Conservation (phyloP, 73 alveolate species). For the Paramecium bursaria region DNA sequence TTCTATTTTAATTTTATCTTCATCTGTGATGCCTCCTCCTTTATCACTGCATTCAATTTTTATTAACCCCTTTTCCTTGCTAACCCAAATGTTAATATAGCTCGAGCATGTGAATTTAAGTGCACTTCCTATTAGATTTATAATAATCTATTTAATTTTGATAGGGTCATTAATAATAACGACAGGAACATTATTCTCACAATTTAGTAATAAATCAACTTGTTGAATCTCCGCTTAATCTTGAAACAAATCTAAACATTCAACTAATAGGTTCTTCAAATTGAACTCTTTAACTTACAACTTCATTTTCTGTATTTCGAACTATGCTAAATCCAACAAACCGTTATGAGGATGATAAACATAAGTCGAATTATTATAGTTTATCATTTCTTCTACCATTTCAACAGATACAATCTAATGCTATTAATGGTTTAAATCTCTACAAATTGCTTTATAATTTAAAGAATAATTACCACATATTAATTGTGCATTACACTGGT, state of each 20-base stretch:
- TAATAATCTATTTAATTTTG: conserved; percentile 51
- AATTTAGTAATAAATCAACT: background rate
- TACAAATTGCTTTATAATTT: no score
- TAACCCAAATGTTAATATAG: conserved; percentile 4
- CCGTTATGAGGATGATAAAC: no score
- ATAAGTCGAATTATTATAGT: no score
- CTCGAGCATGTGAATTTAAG: conserved; percentile 60
- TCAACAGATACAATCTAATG: no score
- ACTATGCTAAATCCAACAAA: conserved; percentile 57
- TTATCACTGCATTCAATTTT: conserved; percentile 66
- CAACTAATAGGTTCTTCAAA: conserved; percentile 7
- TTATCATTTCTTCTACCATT: no score
- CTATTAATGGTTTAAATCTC: no score
- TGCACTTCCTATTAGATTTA: conserved; percentile 59
- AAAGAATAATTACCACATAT: no score
- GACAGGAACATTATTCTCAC: conserved; percentile 4
- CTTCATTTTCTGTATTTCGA: conserved; percentile 43
- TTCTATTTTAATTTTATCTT: conserved; percentile 42
- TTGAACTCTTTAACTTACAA: conserved; percentile 1
- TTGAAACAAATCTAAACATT: conserved; percentile 55
- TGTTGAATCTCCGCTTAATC: conserved; percentile 38
- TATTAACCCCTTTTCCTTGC: background rate
- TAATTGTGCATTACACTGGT: no score
- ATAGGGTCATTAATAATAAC: conserved; percentile 36
- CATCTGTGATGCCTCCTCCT: conserved; percentile 63